Evolutionary conservation across 805 yeast genomes (phyloP), one percentile per base, ranked within the genome.

Genomic region (Metschnikowia hibisci): DNA sequence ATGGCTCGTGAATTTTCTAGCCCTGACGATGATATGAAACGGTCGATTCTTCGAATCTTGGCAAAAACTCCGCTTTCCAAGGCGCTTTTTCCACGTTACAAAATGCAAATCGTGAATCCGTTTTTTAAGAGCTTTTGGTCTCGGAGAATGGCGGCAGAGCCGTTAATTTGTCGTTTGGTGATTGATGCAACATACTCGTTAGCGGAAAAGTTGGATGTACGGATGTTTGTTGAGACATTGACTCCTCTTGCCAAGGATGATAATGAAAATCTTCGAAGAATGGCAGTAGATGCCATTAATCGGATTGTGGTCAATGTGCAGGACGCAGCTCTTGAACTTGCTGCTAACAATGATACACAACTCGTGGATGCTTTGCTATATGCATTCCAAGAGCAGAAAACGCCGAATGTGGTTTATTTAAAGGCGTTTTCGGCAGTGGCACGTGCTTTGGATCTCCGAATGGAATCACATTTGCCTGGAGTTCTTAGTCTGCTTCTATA

Each of bases 11-110:
- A 90, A 61, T 86, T 88, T 53, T 61, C 68, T 28, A 78, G 95
- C 0, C 89, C 93, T 0, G 96, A 88, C 56, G 95, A 86, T 47
- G 96, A 89, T 38, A 85, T 90, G 91, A 80, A 79, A 54, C 76
- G 76, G 46, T 76, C 89, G 0, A 84, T 90, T 3, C 61, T 93
- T 45, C 67, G 73, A 25, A 86, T 87, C 6, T 66, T 90, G 25
- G 82, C 76, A 42, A 81, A 77, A 46, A 78, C 93, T 52, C 79
- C 87, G 11, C 62, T 77, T 1, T 70, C 85, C 1, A 81, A 77
- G 10, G 78, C 79, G 10, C 71, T 87, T 11, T 73, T 81, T 10
- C 69, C 67, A 12, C 62, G 62, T 20, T 64, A 68, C 33, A 72
- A 68, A 6, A 43, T 38, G 5, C 78, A 79, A 16, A 72, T 85